phyloP scores from a whole-genome alignment of 2,329 filamentous ascomycete species.

The Colletotrichum zoysiae region DNA sequence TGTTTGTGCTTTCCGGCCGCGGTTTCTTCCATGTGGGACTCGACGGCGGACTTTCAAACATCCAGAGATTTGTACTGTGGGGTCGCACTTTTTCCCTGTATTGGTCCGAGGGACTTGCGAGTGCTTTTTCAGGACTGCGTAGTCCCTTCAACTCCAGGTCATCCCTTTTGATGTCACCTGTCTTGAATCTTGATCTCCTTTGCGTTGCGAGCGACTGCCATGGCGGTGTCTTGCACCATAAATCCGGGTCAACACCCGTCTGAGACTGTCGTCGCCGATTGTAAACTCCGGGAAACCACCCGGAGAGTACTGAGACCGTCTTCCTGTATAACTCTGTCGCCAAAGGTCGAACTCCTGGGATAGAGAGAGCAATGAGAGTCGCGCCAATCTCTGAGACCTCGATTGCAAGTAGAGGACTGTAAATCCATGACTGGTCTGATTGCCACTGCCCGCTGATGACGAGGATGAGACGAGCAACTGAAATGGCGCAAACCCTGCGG shows the following conservation, averaged over 20 bases:
- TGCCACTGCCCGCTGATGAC: slow-evolving; percentile 62
- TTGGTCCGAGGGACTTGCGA: background rate
- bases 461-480: slow-evolving; percentile 59
- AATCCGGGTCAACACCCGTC: background rate
- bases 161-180: slow-evolving; percentile 7
- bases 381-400: slow-evolving; percentile 64
- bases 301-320: background rate
- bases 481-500: slow-evolving; percentile 61
- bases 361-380: slow-evolving; percentile 63
- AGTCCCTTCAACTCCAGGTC: slow-evolving; percentile 7
- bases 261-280: background rate
- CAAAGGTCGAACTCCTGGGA: slow-evolving; percentile 63
- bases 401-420: slow-evolving; percentile 62
- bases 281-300: slow-evolving; percentile 4
- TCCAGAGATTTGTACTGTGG: slow-evolving; percentile 19
- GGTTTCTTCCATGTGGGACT: background rate
- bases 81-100: background rate
- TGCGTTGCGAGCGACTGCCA: slow-evolving; percentile 24
- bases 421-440: slow-evolving; percentile 62
- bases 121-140: background rate
- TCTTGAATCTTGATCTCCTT: slow-evolving; percentile 9
- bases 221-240: slow-evolving; percentile 23
- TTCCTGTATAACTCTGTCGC: slow-evolving; percentile 12
- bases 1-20: slow-evolving; percentile 6
- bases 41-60: slow-evolving; percentile 3